Conservation (phyloP, 2,329 filamentous ascomycete species). For the Fusarium goolgardi region DNA sequence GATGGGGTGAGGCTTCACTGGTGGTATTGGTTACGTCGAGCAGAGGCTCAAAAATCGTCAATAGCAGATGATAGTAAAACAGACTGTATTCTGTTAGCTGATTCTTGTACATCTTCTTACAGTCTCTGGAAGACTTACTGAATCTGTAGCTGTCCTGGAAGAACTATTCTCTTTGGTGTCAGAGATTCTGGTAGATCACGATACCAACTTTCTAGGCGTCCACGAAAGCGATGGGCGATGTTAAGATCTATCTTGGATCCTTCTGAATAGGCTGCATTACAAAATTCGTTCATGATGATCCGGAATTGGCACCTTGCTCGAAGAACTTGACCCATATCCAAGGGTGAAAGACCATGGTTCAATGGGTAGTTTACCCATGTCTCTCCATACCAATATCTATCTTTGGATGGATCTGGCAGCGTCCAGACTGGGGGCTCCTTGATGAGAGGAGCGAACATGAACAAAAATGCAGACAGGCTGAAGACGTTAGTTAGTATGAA, state of each 20-base stretch:
- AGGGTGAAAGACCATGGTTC: conserved; percentile 34
- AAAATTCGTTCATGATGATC: conserved; percentile 52
- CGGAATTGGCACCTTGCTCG: conserved; percentile 47
- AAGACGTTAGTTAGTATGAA: background rate
- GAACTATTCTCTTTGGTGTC: conserved; percentile 46
- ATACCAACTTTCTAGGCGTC: conserved; percentile 48
- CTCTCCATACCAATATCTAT: conserved; percentile 51
- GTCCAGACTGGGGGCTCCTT: conserved; percentile 46
- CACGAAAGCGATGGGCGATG: conserved; percentile 37
- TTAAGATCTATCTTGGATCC: conserved; percentile 28
- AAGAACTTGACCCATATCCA: conserved; percentile 48
- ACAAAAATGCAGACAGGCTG: conserved; percentile 45
- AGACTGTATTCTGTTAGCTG: conserved; percentile 27
- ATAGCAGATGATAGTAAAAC: conserved; percentile 44
- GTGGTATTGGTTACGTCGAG: background rate
- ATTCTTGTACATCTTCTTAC: rapidly evolving
- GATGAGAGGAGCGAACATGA: conserved; percentile 47
- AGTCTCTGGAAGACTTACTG: conserved; percentile 47
- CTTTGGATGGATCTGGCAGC: conserved; percentile 46
- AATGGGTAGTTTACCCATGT: conserved; percentile 53
- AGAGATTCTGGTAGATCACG: conserved; percentile 43
- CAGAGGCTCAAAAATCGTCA: conserved; percentile 47
- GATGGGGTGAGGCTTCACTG: conserved; percentile 1
- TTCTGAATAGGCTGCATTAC: conserved; percentile 28
- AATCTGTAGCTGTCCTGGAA: conserved; percentile 52